Evolutionary conservation across 805 yeast species (phyloP), one percentile per base, ranked within the genome.

Genomic region (Pachysolen tannophilus): DNA sequence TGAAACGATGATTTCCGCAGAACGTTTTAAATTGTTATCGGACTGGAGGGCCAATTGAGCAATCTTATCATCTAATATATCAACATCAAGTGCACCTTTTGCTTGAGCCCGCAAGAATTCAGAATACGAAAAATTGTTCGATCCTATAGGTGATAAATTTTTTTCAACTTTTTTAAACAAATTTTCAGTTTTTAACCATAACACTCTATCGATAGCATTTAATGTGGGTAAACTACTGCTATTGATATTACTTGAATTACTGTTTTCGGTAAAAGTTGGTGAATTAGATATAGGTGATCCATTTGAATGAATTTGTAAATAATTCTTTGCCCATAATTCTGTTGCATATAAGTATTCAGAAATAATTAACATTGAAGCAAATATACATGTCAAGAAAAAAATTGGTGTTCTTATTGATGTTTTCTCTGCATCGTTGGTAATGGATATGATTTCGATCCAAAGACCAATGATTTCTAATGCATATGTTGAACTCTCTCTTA

Each of bases 371-470:
- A 77, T 60, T 2, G 86, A 62, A 1, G 80, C 71, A 48, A 79
- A 79, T 19, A 80, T 67, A 50, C 86, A 78, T 1, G 86, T 76
- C 20, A 81, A 68, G 47, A 82, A 78, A 52, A 79, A 81, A 19
- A 81, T 81, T 2, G 92, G 92, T 0, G 90, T 80, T 43, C 86
- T 62, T 21, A 80, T 67, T 1, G 84, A 74, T 0, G 82, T 75
- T 49, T 74, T 72, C 43, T 74, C 78, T 1, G 82, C 77, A 50
- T 79, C 81, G 34, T 72, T 70, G 20, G 69, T 70, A 33, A 76
- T 72, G 3, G 80, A 69, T n/a, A 79, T 76, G 33, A 79, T 75
- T 42, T 76, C 81, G 32, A 75, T 73, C 94, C 92, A 82, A 27
- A 81, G 58, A 40, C 76, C 70, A 36, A 82, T 61, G 20, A 81